phyloP scores from a whole-genome alignment of 1,284 basidiomycete genomes.

The Ceratobasidium sp. region DNA sequence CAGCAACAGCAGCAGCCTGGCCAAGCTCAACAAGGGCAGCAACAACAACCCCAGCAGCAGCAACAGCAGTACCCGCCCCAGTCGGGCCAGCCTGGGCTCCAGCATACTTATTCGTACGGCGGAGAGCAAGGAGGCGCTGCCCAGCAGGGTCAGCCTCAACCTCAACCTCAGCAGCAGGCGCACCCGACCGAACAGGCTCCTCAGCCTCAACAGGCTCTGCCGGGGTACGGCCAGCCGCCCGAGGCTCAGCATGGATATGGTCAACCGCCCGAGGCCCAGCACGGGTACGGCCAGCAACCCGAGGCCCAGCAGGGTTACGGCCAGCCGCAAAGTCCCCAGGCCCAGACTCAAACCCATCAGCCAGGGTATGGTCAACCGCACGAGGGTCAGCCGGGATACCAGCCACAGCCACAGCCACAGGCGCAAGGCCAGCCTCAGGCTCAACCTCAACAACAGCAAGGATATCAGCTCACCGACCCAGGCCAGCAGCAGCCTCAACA shows the following conservation, averaged over 20 bases:
- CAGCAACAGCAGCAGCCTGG: constrained; percentile 13
- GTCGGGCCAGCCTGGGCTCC: neutral
- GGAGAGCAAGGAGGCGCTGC: no score
- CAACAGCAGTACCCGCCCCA: constrained; percentile 17
- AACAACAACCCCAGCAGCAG: constrained; percentile 37
- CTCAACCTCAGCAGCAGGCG: constrained; percentile 50
- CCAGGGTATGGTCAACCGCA: constrained; percentile 45
- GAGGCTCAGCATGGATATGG: constrained; percentile 44
- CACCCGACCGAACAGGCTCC: constrained; percentile 32
- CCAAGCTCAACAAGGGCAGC: constrained; percentile 15
- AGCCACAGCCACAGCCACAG: constrained; percentile 28
- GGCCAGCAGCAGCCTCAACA: constrained; percentile 47
- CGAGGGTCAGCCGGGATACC: constrained; percentile 47
- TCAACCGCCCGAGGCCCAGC: constrained; percentile 22
- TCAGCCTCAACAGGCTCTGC: constrained; percentile 2
- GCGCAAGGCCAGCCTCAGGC: neutral
- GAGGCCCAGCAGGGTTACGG: no score
- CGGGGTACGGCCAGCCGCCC: constrained; percentile 2
- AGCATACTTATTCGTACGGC: no score
- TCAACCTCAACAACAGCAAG: constrained; percentile 39
- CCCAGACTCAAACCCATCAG: constrained; percentile 27
- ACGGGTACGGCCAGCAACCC: neutral
- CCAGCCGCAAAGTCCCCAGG: constrained; percentile 1
- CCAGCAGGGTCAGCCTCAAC: constrained; percentile 54
- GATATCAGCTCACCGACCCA: constrained; percentile 51